These are phyloP conservation scores for Cercospora zeina DNA, from an alignment of 2,329 filamentous ascomycete genomes.

Conservation along the genomic window DNA sequence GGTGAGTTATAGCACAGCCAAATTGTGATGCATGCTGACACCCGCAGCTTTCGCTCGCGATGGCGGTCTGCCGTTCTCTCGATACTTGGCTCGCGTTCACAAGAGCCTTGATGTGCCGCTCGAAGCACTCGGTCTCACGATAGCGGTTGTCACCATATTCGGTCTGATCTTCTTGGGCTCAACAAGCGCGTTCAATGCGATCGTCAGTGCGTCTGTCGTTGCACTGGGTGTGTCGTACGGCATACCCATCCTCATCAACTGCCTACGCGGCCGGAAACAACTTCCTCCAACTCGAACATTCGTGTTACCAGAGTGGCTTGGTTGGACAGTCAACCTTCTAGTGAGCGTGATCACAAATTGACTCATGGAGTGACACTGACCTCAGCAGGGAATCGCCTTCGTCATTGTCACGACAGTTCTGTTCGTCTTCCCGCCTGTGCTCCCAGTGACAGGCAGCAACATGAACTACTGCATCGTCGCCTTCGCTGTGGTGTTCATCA, in stretches of 20 bases:
- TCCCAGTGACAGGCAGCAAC: constrained; percentile 64
- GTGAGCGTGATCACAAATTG: neutral
- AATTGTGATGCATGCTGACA: neutral
- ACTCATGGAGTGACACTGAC: neutral
- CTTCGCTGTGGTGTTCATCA: constrained; percentile 59
- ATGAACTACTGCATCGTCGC: constrained; percentile 67
- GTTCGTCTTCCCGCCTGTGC: constrained; percentile 70
- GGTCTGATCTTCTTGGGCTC: constrained; percentile 44
- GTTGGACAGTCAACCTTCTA: constrained; percentile 60
- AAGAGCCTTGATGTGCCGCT: constrained; percentile 40
- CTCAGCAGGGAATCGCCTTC: constrained; percentile 58
- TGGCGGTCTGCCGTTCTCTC: constrained; percentile 40
- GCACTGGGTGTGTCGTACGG: constrained; percentile 71
- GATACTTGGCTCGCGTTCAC: constrained; percentile 41
- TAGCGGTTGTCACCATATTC: constrained; percentile 39
- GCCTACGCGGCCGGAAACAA: constrained; percentile 64
- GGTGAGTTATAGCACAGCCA: constrained; percentile 2
- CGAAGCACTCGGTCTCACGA: constrained; percentile 39
- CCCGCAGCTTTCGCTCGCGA: constrained; percentile 41
- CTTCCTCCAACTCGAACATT: constrained; percentile 60
- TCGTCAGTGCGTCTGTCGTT: constrained; percentile 60
- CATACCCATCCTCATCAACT: constrained; percentile 71
- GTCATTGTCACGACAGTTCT: constrained; percentile 70
- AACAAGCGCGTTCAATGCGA: constrained; percentile 43
- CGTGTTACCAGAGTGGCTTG: constrained; percentile 55